Evolutionary conservation across 768 basidiomycete species (phyloP), one percentile per base, ranked within the genome.

Genomic region (Lactifluus hygrophoroides): DNA sequence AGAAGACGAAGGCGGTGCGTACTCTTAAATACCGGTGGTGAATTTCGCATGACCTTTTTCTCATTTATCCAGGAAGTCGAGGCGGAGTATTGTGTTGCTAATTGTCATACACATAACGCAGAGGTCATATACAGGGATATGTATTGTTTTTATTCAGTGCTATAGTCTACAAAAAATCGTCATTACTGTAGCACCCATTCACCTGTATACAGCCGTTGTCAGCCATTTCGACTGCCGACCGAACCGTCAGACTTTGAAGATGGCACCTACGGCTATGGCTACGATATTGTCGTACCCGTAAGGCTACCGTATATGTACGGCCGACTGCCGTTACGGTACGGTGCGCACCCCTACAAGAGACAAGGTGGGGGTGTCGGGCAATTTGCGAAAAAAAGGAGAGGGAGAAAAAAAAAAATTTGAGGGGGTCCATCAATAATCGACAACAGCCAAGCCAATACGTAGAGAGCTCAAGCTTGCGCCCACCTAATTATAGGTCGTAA

Each of bases 51-150:
- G 37, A 35, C 7, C 28, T 19, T 35, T 65, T 27, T 34, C 14
- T 28, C 19, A 54, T 10, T 23, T 23, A 13, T 54, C 16, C 64
- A 88, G 86, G 90, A 90, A 73, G 95, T 98, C 5, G 94, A 97
- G 70, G 80, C 83, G 0, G 84, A 92, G 65, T 97, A 92, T 69
- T 88, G 79, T 49, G 76, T 87, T 11, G 85, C 83, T 13, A 96
- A 97, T 66, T 94, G 94, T 0, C 85, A 88, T 67, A 70, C 80
- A 19, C 82, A 94, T 67, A 85, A 96, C 60, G 94, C 96, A 3
- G 84, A 91, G 66, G 90, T 99, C 68, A 91, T 99, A 63, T 99
- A 99, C 64, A 96, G 96, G 64, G 96, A 99, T 70, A 98, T n/a
- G n/a, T n/a, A n/a, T n/a, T n/a, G n/a, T n/a, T n/a, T n/a, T n/a